Evolutionary conservation across 129 eudicot species (phyloP).

Genomic region (Saussurea involucrata): DNA sequence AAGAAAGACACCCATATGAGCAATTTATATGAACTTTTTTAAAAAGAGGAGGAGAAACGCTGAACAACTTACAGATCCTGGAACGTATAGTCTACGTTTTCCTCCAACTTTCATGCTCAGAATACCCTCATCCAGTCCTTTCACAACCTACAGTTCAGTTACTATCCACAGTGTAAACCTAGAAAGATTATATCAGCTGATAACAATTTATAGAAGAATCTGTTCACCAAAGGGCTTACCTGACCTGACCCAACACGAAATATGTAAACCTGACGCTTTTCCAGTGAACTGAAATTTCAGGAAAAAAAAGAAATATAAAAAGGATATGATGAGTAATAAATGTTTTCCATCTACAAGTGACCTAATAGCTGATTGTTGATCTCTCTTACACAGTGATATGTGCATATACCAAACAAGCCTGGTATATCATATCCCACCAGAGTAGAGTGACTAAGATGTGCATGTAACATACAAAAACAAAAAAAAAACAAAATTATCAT

Average conservation of each 20-base stretch:
- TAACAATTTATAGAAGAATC: not conserved
- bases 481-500: not conserved
- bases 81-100: conserved; percentile 82
- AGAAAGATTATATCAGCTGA: not conserved
- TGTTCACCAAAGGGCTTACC: conserved; percentile 43
- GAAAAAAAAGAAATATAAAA: not conserved
- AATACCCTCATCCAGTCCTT: conserved; percentile 98
- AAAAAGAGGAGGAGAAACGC: not conserved
- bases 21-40: not conserved
- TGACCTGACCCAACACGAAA: conserved; percentile 98
- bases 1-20: not conserved
- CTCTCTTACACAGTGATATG: not conserved
- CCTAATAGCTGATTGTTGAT: not conserved
- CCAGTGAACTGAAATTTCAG: conserved; percentile 64
- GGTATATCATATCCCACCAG: too few relatives aligned
- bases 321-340: not conserved
- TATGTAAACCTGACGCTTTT: conserved; percentile 76
- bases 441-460: not conserved
- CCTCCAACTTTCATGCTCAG: conserved; percentile 96
- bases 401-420: not conserved
- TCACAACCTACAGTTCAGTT: conserved; percentile 58
- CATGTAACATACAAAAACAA: not conserved
- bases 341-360: not conserved
- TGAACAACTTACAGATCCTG: conserved; percentile 76
- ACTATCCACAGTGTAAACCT: not conserved